Evolutionary conservation across 2,329 filamentous ascomycete genomes (phyloP).

Genomic region (Hymenoscyphus occultus): DNA sequence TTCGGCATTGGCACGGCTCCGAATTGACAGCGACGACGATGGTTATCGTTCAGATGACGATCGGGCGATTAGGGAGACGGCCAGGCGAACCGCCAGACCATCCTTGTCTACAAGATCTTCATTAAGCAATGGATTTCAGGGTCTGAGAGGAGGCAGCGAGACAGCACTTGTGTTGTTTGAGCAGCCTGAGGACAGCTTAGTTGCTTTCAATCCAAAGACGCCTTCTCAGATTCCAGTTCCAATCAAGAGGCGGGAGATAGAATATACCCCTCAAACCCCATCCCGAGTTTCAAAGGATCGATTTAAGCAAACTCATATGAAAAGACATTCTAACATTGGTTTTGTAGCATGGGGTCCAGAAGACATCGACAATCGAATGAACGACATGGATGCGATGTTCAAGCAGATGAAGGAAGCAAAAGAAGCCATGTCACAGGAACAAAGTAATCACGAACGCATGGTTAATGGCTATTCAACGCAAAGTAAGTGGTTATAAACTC

Average conservation of each 20-base stretch:
- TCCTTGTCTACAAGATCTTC: slow-evolving; percentile 26
- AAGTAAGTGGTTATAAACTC: not conserved
- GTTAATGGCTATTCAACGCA: slow-evolving; percentile 60
- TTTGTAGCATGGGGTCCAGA: slow-evolving; percentile 63
- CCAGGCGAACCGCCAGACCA: slow-evolving; percentile 15
- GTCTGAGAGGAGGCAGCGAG: slow-evolving; percentile 24
- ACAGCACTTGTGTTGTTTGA: slow-evolving; percentile 31
- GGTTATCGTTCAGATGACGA: slow-evolving; percentile 12
- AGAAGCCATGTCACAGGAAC: slow-evolving; percentile 64
- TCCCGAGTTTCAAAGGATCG: not conserved
- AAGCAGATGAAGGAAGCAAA: slow-evolving; percentile 70
- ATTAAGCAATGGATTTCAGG: slow-evolving; percentile 21
- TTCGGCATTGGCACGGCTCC: slow-evolving; percentile 38
- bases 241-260: slow-evolving; percentile 27
- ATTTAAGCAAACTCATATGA: slow-evolving; percentile 50
- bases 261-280: not conserved
- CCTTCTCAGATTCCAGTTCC: slow-evolving; percentile 37
- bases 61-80: slow-evolving; percentile 22
- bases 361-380: slow-evolving; percentile 71
- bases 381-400: slow-evolving; percentile 73
- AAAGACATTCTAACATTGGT: slow-evolving; percentile 68
- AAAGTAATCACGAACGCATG: slow-evolving; percentile 68
- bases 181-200: slow-evolving; percentile 26
- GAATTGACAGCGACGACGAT: slow-evolving; percentile 28
- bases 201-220: slow-evolving; percentile 28